Conservation (phyloP, 805 yeast genomes). For the Zygoascus tannicola region DNA sequence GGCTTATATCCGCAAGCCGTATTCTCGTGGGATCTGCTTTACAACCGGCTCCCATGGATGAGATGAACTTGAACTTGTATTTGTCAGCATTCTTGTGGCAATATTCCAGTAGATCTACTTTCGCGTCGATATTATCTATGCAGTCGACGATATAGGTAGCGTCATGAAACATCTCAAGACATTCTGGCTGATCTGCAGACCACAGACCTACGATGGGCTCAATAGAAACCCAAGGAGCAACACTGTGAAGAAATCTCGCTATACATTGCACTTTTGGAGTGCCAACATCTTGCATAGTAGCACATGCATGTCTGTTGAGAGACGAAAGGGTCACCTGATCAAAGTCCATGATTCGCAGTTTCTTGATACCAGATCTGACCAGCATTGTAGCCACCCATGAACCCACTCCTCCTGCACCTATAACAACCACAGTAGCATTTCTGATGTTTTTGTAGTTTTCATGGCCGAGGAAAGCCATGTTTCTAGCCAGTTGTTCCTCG, state of each 20-base stretch:
- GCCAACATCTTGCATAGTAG: constrained; percentile 86
- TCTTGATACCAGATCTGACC: constrained; percentile 80
- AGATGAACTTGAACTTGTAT: constrained; percentile 49
- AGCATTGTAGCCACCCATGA: constrained; percentile 75
- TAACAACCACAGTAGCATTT: constrained; percentile 60
- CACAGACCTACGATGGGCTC: constrained; percentile 74
- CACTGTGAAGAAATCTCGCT: constrained; percentile 50
- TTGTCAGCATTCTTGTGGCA: constrained; percentile 42
- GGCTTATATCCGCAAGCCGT: constrained; percentile 78
- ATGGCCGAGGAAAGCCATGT: constrained; percentile 83
- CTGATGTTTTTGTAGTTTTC: constrained; percentile 73
- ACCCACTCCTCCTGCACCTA: constrained; percentile 98
- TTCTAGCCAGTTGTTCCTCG: constrained; percentile 87
- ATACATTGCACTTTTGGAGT: constrained; percentile 79
- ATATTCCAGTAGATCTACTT: constrained; percentile 76
- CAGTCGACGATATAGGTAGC: constrained; percentile 81
- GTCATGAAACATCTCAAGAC: constrained; percentile 19
- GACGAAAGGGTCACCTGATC: constrained; percentile 94
- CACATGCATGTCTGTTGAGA: constrained; percentile 89
- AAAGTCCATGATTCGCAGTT: constrained; percentile 76
- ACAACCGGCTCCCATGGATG: constrained; percentile 97
- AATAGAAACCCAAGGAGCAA: constrained; percentile 91
- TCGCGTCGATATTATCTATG: constrained; percentile 95
- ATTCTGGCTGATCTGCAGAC: constrained; percentile 33
- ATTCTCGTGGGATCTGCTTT: constrained; percentile 92